These are phyloP conservation scores for Fusarium sp. DNA, from an alignment of 2,329 filamentous ascomycete species.

Conservation along the genomic window DNA sequence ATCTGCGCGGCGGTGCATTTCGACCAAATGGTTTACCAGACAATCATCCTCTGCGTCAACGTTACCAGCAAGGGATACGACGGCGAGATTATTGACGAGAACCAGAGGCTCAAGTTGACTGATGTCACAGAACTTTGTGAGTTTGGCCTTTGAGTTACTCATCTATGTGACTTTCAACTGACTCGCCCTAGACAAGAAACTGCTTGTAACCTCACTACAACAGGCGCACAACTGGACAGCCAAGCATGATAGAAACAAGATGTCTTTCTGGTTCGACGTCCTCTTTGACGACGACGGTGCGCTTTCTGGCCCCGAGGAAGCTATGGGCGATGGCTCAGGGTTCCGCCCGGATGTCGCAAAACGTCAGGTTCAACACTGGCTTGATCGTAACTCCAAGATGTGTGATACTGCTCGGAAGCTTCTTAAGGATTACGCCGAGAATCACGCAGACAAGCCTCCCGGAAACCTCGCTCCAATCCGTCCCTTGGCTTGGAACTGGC, in stretches of 20 bases:
- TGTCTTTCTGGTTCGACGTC: slow-evolving; percentile 76
- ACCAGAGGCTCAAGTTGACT: slow-evolving; percentile 66
- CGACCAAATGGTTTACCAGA: slow-evolving; percentile 74
- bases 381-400: slow-evolving; percentile 69
- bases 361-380: slow-evolving; percentile 71
- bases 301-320: slow-evolving; percentile 62
- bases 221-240: slow-evolving; percentile 78
- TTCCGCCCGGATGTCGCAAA: slow-evolving; percentile 69
- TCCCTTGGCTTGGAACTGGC: slow-evolving; percentile 68
- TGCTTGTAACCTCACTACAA: slow-evolving; percentile 73
- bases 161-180: neutral
- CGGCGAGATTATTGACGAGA: slow-evolving; percentile 70
- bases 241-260: slow-evolving; percentile 76
- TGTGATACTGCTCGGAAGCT: slow-evolving; percentile 67
- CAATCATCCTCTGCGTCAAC: slow-evolving; percentile 74
- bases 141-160: slow-evolving; percentile 40
- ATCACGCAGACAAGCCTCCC: slow-evolving; percentile 60
- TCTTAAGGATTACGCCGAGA: slow-evolving; percentile 65
- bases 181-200: slow-evolving; percentile 67
- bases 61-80: slow-evolving; percentile 76
- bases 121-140: slow-evolving; percentile 74
- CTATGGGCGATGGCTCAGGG: slow-evolving; percentile 62
- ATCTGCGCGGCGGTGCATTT: slow-evolving; percentile 73
- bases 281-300: slow-evolving; percentile 69
- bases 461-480: slow-evolving; percentile 63